Evolutionary conservation across 2,329 filamentous ascomycete genomes (phyloP).

Genomic region (Exophiala spinifera): DNA sequence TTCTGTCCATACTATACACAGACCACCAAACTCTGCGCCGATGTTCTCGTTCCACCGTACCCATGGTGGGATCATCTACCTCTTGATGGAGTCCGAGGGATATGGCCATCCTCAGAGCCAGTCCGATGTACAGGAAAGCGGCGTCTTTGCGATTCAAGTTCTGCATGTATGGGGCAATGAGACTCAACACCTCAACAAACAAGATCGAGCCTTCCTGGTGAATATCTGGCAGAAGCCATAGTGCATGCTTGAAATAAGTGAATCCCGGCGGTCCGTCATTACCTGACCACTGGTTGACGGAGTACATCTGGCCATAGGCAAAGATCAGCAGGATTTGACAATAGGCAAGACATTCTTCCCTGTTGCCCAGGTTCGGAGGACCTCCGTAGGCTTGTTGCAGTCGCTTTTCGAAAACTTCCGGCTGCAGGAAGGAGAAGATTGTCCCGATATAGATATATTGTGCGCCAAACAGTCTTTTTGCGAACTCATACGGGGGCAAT

Average conservation of each 20-base stretch:
- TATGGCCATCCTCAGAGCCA: conserved; percentile 57
- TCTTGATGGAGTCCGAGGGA: conserved; percentile 57
- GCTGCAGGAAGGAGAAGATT: conserved; percentile 54
- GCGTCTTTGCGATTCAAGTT: conserved; percentile 56
- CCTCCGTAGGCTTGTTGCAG: conserved; percentile 46
- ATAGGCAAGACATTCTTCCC: conserved; percentile 49
- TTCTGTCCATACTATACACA: conserved; percentile 54
- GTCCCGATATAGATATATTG: conserved; percentile 58
- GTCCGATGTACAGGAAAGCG: conserved; percentile 54
- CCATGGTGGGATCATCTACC: conserved; percentile 40
- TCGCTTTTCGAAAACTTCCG: conserved; percentile 46
- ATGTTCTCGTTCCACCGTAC: conserved; percentile 46
- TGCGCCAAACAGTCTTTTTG: conserved; percentile 49
- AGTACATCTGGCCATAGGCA: conserved; percentile 57
- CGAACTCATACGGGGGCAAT: conserved; percentile 51
- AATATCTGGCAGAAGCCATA: conserved; percentile 53
- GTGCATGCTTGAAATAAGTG: conserved; percentile 52
- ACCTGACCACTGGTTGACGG: conserved; percentile 55
- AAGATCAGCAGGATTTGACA: conserved; percentile 54
- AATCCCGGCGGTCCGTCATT: conserved; percentile 55
- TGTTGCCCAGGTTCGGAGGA: conserved; percentile 42
- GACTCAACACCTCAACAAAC: conserved; percentile 54
- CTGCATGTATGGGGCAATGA: conserved; percentile 57
- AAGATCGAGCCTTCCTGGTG: conserved; percentile 55
- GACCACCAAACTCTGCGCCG: conserved; percentile 57